A percentile compares a stretch with the other conserved stretches of the same genome.
Conservation (phyloP, 139 green algal genomes). For the Monoraphidium neglectum region DNA sequence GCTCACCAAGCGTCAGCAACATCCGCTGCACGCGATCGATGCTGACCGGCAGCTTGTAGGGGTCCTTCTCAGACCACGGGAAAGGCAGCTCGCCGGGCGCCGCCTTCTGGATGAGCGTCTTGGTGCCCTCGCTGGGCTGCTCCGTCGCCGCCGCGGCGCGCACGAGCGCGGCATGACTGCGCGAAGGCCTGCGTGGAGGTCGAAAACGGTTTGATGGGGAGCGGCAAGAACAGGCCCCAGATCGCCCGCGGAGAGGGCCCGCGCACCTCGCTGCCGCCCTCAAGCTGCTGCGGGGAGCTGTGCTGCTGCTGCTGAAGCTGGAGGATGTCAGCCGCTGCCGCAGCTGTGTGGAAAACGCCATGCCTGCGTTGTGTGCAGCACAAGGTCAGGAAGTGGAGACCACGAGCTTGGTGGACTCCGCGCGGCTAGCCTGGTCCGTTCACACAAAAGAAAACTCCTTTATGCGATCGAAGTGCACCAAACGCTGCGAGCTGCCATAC, state of each 20-base stretch:
- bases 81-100: constrained; percentile 53
- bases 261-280: not conserved
- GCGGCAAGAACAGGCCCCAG: not conserved
- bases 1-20: constrained; percentile 43
- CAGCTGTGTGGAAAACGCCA: not conserved
- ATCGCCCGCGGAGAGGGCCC: too few relatives aligned
- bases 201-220: not conserved
- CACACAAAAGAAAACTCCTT: too few relatives aligned
- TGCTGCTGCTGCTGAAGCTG: not conserved
- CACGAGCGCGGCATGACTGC: not conserved
- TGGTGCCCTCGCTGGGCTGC: constrained; percentile 24
- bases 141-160: constrained; percentile 13
- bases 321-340: not conserved
- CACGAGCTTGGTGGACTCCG: too few relatives aligned
- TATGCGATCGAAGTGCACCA: too few relatives aligned
- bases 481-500: too few relatives aligned
- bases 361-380: too few relatives aligned
- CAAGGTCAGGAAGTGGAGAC: too few relatives aligned
- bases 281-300: not conserved
- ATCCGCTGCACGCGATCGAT: constrained; percentile 62
- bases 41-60: constrained; percentile 58
- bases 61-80: constrained; percentile 65
- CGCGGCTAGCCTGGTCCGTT: too few relatives aligned
- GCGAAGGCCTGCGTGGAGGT: not conserved
- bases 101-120: constrained; percentile 53